A percentile compares a stretch with the other conserved stretches of the same genome.
These are phyloP conservation scores for Aspergillus wentii DNA, from an alignment of 495 filamentous ascomycete genomes.

Conservation along the genomic window DNA sequence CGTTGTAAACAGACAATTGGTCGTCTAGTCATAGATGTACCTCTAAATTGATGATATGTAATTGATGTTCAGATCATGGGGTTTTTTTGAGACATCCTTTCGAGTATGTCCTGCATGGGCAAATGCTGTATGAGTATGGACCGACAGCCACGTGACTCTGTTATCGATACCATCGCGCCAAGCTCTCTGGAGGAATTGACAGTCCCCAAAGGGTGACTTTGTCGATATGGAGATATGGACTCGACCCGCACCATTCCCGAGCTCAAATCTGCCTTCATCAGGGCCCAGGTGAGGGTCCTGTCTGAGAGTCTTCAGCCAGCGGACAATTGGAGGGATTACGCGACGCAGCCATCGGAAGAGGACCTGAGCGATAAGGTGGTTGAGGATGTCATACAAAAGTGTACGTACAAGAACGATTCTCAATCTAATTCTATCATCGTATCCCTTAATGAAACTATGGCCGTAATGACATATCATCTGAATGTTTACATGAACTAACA, in stretches of 20 bases:
- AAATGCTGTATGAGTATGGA: no score
- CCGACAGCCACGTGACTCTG: conserved; percentile 9
- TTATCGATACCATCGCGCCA: conserved; percentile 17
- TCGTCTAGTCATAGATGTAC: no score
- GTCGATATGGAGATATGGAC: conserved; percentile 34
- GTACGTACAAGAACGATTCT: conserved; percentile 22
- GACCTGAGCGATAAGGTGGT: conserved; percentile 50
- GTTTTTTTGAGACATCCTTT: no score
- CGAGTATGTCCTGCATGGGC: no score
- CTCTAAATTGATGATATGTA: no score
- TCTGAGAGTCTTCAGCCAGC: conserved; percentile 51
- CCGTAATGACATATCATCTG: no score
- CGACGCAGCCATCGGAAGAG: conserved; percentile 36
- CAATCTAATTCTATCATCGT: no score
- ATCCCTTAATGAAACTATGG: no score
- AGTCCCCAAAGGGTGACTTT: no score
- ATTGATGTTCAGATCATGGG: background rate
- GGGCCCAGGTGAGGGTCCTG: conserved; percentile 57
- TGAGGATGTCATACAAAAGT: conserved; percentile 50
- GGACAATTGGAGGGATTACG: conserved; percentile 50
- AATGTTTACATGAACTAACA: no score
- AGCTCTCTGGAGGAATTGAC: conserved; percentile 3
- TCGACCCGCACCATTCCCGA: conserved; percentile 49
- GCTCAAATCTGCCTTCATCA: conserved; percentile 61
- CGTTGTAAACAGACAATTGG: background rate